Evolutionary conservation across 2,329 filamentous ascomycete species (phyloP), one percentile per base, ranked within the genome.

Genomic region (Clarireedia monteithiana): DNA sequence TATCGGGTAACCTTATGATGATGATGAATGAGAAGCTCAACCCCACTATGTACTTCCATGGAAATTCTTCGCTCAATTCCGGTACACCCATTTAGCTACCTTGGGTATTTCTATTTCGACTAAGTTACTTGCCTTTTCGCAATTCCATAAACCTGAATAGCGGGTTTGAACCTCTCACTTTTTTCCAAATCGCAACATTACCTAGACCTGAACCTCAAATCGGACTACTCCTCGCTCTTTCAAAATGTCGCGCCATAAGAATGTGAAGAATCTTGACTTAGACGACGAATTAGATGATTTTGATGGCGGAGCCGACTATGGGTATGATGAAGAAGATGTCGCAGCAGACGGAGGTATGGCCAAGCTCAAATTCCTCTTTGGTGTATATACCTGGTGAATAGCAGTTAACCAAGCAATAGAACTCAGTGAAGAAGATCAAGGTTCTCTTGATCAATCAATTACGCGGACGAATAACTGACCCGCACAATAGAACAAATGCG

Each of bases 401-500:
- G 42, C 15, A 30, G n/a, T 38, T 55, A 47, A 47, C 36, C 54
- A 61, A 20, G 24, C 27, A 49, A 12, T 42, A 70, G 68, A 66
- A 47, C 57, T 70, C 57, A 66, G 61, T 46, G 67, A 69, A 63
- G 68, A 69, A 61, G 68, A 70, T 58, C 60, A 67, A 68, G 66
- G 67, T 68, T 50, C 14, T 17, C 27, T 42, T 42, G 26, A n/a
- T 30, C 50, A 48, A 50, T 38, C 52, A 40, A 48, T 2, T 9
- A 47, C 7, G 36, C 24, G 47, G 46, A 58, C 42, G 36, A 24
- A 27, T 26, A 15, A 58, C 49, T 52, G 27, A 55, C 39, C 48
- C 26, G 26, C 12, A 40, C n/a, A 12, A 69, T 71, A 67, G 76
- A 78, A 61, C 74, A 80, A 59, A 80, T 95, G 79, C 77, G 79